Conservation (phyloP, 345 rosid species). For the Alliaria petiolata region DNA sequence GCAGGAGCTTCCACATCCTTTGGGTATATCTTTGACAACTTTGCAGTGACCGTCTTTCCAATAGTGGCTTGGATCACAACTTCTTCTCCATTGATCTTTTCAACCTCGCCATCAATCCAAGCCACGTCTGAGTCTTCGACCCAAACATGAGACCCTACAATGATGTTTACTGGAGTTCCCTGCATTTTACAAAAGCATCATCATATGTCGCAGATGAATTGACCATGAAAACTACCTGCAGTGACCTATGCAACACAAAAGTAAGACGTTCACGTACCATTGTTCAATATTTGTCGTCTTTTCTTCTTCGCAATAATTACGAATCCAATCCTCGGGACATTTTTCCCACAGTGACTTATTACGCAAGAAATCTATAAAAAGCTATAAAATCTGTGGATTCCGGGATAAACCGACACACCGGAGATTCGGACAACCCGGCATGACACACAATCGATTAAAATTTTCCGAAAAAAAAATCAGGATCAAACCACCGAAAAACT, state of each 20-base stretch:
- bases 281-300: conserved; percentile 22
- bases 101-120: conserved; percentile 79
- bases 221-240: no score
- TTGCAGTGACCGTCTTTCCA: conserved; percentile 77
- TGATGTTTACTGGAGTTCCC: conserved; percentile 83
- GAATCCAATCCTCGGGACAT: conserved; percentile 6
- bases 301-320: conserved; percentile 18
- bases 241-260: background rate
- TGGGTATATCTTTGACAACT: conserved; percentile 67
- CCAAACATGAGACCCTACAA: conserved; percentile 92
- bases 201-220: background rate
- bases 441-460: background rate
- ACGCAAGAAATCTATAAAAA: conserved; percentile 21
- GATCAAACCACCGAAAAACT: background rate
- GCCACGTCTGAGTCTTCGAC: conserved; percentile 64
- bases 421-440: conserved; percentile 1
- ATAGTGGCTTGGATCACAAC: conserved; percentile 41
- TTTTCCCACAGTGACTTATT: conserved; percentile 20
- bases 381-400: conserved; percentile 4
- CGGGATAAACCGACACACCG: background rate
- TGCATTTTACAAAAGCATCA: conserved; percentile 32
- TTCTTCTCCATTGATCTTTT: conserved; percentile 60
- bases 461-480: background rate
- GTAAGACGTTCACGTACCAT: conserved; percentile 67
- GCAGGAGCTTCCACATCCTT: conserved; percentile 85